Conservation (phyloP, 139 green algal species). For the Yamagishiella unicocca region DNA sequence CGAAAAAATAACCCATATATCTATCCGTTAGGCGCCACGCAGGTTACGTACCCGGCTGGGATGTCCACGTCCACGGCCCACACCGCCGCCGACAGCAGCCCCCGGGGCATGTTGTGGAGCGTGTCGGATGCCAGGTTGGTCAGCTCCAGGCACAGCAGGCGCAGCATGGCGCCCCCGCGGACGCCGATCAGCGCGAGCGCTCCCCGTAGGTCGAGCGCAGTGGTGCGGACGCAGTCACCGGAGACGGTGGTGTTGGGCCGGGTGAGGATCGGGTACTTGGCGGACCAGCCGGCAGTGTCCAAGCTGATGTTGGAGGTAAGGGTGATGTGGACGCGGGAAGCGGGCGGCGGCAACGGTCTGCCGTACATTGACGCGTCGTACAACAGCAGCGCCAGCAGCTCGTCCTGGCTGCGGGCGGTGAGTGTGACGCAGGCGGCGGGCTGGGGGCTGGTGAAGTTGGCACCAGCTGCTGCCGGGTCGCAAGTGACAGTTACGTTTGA, state of each 20-base stretch:
- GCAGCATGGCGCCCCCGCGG: not conserved
- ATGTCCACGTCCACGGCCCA: conserved; percentile 26
- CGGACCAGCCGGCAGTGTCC: not conserved
- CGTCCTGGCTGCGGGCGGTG: not conserved
- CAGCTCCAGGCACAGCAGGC: conserved; percentile 26
- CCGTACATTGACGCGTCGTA: not conserved
- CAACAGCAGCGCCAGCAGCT: not conserved
- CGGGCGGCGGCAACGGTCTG: not conserved
- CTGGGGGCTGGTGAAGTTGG: not conserved
- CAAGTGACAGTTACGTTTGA: conserved; percentile 18
- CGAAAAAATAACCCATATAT: too few relatives aligned
- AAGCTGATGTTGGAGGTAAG: conserved; percentile 26
- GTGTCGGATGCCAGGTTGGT: conserved; percentile 32
- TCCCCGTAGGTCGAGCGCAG: not conserved
- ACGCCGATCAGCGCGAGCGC: not conserved
- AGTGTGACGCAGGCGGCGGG: conserved; percentile 1
- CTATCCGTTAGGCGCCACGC: not conserved
- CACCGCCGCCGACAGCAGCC: not conserved
- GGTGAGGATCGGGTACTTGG: not conserved
- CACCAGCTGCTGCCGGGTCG: not conserved
- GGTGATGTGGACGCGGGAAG: not conserved
- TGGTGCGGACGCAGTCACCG: not conserved
- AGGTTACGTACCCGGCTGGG: not conserved
- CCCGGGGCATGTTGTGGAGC: not conserved
- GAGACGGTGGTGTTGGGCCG: conserved; percentile 3